Base-by-base conservation (phyloP, 169 alveolate species). In the Toxoplasma gondii region DNA sequence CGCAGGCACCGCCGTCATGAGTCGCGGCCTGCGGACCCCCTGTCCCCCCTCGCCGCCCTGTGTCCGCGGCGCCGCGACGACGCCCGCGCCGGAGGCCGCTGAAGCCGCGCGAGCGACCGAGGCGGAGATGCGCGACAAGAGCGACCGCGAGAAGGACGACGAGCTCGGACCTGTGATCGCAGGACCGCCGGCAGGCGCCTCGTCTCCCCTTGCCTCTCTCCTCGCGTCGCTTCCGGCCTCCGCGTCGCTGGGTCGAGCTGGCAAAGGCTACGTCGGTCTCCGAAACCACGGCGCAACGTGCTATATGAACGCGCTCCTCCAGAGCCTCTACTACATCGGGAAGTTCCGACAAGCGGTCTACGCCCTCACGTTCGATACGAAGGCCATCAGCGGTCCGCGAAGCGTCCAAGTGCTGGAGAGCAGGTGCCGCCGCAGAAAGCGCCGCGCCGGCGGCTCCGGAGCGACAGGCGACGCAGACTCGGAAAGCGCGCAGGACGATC, bases 251-350 rank as follows among this genome's bases (percentile, higher is more conserved):
- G 96, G 93, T 96, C 97, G 93, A 93, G 95, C 53, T 96, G 98
- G 53, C 93, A 95, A 99, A 29, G 99, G 99, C 0, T 98, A 96
- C 95, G 99, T 98, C 36, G 99, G 99, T 4, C 91, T 99, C 74
- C 98, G 98, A 91, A 99, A 99, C 95, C 98, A 98, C 81, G 99
- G 99, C 22, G 99, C 99, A 87, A 99, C 99, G 27, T 99, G 99
- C 97, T 99, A 99, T 96, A 99, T 99, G 99, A 99, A 99, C 96
- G 99, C 99, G 54, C 97, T 99, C 54, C 97, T 99, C 82, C 99
- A 99, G 96, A 98, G 99, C 91, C 96, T 99, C 17, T 99, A 97
- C 95, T 99, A 99, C 98, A 98, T 99, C 44, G 99, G 99, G 31
- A 97, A 98, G 70, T 99, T 99, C 95, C 96, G 99, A 91, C 98